These are phyloP conservation scores for Paxillus rubicundulus DNA, from an alignment of 768 basidiomycete genomes.

Conservation along the genomic window DNA sequence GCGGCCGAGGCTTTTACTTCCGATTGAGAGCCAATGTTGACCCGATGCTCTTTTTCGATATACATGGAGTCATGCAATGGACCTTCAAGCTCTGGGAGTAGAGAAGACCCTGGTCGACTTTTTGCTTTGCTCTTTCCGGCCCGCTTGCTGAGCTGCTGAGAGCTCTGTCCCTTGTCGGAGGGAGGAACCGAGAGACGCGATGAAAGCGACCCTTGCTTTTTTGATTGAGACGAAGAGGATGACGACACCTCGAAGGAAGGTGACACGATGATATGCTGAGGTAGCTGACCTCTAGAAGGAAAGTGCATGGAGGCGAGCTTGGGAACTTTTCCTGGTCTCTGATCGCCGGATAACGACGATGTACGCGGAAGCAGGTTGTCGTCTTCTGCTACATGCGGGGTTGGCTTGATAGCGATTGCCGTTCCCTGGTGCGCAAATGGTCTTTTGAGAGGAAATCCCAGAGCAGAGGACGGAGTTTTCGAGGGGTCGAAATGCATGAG, in stretches of 20 bases:
- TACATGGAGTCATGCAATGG: slow-evolving; percentile 37
- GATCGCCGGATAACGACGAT: slow-evolving; percentile 1
- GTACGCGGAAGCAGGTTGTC: slow-evolving; percentile 13
- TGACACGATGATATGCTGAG: slow-evolving; percentile 10
- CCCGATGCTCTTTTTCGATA: slow-evolving; percentile 28
- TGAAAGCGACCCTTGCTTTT: slow-evolving; percentile 8
- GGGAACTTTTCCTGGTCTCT: slow-evolving; percentile 18
- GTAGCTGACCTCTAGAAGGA: slow-evolving; percentile 11
- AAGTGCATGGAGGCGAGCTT: slow-evolving; percentile 2
- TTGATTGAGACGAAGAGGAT: slow-evolving; percentile 5
- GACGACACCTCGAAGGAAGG: slow-evolving; percentile 28
- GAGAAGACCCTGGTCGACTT: background rate
- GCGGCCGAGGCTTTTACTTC: slow-evolving; percentile 30
- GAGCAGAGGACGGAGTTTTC: slow-evolving; percentile 20
- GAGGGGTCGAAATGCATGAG: slow-evolving; percentile 57
- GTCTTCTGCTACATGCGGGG: slow-evolving; percentile 26
- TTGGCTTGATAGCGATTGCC: slow-evolving; percentile 14
- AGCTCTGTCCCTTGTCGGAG: slow-evolving; percentile 1
- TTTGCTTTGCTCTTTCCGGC: slow-evolving; percentile 1
- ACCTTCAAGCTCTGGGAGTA: slow-evolving; percentile 21
- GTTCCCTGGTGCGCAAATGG: slow-evolving; percentile 43
- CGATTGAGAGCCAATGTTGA: slow-evolving; percentile 5
- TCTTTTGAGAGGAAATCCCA: slow-evolving; percentile 41
- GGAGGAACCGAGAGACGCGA: background rate
- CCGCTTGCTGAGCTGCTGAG: slow-evolving; percentile 1